Conservation (phyloP, 2,329 filamentous ascomycete species). For the Cladosporium sp. region DNA sequence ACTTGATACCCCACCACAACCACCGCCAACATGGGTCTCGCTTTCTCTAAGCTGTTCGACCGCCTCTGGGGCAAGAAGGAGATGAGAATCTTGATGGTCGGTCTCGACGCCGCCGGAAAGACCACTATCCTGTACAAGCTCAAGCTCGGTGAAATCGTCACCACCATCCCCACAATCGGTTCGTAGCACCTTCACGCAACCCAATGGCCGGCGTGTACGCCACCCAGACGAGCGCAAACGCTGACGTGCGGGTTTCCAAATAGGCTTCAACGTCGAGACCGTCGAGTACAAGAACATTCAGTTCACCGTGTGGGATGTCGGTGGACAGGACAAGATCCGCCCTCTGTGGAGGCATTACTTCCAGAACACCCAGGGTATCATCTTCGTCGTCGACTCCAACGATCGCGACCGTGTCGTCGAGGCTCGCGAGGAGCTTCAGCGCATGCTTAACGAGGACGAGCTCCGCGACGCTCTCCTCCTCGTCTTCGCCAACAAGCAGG, state of each 20-base stretch:
- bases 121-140: conserved; percentile 99
- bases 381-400: conserved; percentile 97
- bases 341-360: conserved; percentile 98
- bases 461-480: conserved; percentile 93
- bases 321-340: conserved; percentile 97
- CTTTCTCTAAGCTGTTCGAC: conserved; percentile 93
- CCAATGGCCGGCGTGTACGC: background rate
- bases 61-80: conserved; percentile 99
- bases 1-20: conserved; percentile 18
- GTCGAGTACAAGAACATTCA: conserved; percentile 99
- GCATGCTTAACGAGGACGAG: conserved; percentile 96
- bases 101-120: conserved; percentile 96
- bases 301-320: conserved; percentile 99
- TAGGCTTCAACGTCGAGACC: conserved; percentile 95
- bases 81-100: conserved; percentile 98
- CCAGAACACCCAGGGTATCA: conserved; percentile 89
- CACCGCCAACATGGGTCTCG: conserved; percentile 78
- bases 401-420: conserved; percentile 90
- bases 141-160: conserved; percentile 96
- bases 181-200: conserved; percentile 23
- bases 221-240: background rate
- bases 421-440: conserved; percentile 87
- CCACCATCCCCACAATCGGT: conserved; percentile 94
- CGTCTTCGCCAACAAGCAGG: conserved; percentile 99
- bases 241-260: conserved; percentile 3